Conservation (phyloP, 2,329 filamentous ascomycete genomes). For the Aaosphaeria pasadenensis region DNA sequence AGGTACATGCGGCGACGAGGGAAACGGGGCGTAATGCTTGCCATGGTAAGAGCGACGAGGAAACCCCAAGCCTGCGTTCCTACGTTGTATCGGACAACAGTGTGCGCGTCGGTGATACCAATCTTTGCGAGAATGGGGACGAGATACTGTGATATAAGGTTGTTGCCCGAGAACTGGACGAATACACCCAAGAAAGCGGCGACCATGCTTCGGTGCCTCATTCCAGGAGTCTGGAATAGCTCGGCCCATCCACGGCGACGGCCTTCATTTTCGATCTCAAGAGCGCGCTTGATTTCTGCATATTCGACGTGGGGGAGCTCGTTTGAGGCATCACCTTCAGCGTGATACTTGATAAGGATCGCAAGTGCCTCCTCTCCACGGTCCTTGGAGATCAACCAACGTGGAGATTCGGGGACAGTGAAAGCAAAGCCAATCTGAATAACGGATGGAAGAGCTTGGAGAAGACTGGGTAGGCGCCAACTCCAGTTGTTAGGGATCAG, state of each 20-base stretch:
- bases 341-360: constrained; percentile 63
- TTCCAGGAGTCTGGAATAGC: constrained; percentile 60
- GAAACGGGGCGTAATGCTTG: constrained; percentile 53
- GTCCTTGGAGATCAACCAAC: constrained; percentile 64
- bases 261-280: constrained; percentile 55
- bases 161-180: constrained; percentile 67
- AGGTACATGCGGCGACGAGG: constrained; percentile 58
- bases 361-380: constrained; percentile 59
- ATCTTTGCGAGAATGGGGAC: constrained; percentile 60
- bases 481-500: constrained; percentile 60
- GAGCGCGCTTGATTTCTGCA: constrained; percentile 63
- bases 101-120: constrained; percentile 49
- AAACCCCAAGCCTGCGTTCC: constrained; percentile 61
- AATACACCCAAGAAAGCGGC: constrained; percentile 63
- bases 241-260: constrained; percentile 55
- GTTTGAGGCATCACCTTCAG: constrained; percentile 53
- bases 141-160: constrained; percentile 56
- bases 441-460: constrained; percentile 61
- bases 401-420: constrained; percentile 61
- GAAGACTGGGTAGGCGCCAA: constrained; percentile 64
- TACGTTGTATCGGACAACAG: constrained; percentile 43
- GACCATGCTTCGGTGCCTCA: constrained; percentile 62
- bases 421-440: constrained; percentile 64
- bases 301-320: constrained; percentile 64
- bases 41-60: constrained; percentile 54